Percentiles rank a stretch among this genome's conserved stretches.
These are phyloP conservation scores for Boletus albobrunnescens DNA, from an alignment of 1,284 basidiomycete species.

Conservation along the genomic window DNA sequence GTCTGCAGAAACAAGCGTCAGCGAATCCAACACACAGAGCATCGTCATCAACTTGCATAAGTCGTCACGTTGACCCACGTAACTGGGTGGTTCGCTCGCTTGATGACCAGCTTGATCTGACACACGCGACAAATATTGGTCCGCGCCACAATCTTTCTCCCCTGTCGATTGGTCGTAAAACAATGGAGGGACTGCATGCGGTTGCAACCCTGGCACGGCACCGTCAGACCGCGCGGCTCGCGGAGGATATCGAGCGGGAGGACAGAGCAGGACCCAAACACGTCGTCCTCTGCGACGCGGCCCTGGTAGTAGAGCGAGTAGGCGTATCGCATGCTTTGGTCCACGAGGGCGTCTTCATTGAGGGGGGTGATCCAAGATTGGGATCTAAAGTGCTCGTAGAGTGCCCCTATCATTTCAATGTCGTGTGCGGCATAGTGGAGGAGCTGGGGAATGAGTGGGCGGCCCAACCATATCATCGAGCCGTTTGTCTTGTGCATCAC, in stretches of 20 bases:
- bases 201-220: constrained; percentile 25
- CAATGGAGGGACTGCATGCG: constrained; percentile 29
- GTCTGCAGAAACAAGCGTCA: constrained; percentile 14
- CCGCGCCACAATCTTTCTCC: constrained; percentile 19
- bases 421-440: constrained; percentile 42
- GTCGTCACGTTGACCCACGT: constrained; percentile 19
- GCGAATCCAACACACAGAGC: background rate
- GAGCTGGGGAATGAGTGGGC: constrained; percentile 36
- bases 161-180: constrained; percentile 17
- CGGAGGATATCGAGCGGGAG: constrained; percentile 28
- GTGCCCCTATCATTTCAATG: constrained; percentile 37
- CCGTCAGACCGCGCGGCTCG: constrained; percentile 25
- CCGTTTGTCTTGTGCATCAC: constrained; percentile 36
- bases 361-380: constrained; percentile 30
- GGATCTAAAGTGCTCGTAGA: constrained; percentile 36
- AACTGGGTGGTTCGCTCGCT: constrained; percentile 18
- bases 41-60: constrained; percentile 12
- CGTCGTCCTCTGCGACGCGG: constrained; percentile 19
- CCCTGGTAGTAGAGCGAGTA: constrained; percentile 28
- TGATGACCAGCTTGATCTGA: constrained; percentile 33
- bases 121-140: constrained; percentile 29
- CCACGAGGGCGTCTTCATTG: constrained; percentile 14
- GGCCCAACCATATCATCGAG: constrained; percentile 33
- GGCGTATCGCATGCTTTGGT: constrained; percentile 31
- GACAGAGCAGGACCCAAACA: constrained; percentile 25